Percentiles rank a stretch among this genome's conserved stretches.
These are phyloP conservation scores for Eucalyptus marginata DNA, from an alignment of 345 rosid species.

Conservation along the genomic window DNA sequence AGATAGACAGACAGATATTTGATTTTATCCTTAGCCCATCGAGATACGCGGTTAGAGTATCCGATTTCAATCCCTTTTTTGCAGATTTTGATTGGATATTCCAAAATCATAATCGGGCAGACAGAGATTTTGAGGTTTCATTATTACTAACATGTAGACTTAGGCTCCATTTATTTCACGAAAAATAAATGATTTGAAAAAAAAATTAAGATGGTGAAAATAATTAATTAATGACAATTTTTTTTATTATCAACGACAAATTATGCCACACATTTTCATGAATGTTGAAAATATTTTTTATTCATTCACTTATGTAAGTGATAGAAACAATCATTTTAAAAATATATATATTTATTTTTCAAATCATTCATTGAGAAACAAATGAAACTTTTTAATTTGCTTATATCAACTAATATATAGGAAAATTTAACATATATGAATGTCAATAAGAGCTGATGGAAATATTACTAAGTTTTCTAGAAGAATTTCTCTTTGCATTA, in stretches of 20 bases:
- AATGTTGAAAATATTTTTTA: background rate
- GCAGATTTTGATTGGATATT: background rate
- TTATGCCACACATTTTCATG: background rate
- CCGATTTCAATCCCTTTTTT: background rate
- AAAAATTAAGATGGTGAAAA: background rate
- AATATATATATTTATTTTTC: too few relatives aligned
- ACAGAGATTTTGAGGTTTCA: background rate
- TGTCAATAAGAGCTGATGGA: background rate
- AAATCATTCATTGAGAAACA: background rate
- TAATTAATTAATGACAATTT: too few relatives aligned
- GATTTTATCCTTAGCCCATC: background rate
- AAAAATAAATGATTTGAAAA: too few relatives aligned
- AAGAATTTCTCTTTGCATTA: background rate
- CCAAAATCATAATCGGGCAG: background rate
- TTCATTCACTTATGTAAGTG: background rate
- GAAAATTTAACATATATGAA: background rate
- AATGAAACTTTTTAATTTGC: too few relatives aligned
- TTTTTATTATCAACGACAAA: too few relatives aligned
- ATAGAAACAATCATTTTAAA: background rate
- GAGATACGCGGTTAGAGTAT: background rate
- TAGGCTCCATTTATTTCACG: fast-evolving
- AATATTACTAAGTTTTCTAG: background rate
- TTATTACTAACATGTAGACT: background rate
- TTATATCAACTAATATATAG: too few relatives aligned
- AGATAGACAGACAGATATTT: background rate